These are phyloP conservation scores for Tolypocladium endophyticum DNA, from an alignment of 2,329 filamentous ascomycete species.

Conservation along the genomic window DNA sequence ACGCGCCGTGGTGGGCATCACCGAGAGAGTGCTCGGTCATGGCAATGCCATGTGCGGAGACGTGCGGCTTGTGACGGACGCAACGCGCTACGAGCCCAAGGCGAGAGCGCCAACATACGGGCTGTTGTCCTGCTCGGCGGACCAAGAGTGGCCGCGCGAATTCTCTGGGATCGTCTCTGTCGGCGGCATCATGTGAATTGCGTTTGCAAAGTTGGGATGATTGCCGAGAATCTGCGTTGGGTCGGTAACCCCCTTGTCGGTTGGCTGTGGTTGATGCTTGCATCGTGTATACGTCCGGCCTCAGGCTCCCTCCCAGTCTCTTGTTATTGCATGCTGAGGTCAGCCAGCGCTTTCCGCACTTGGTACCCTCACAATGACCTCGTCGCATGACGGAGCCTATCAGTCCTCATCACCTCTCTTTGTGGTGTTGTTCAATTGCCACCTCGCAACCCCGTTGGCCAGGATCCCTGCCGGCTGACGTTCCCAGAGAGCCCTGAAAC, in stretches of 20 bases:
- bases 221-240: background rate
- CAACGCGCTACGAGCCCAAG: background rate
- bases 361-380: background rate
- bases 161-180: background rate
- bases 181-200: background rate
- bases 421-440: background rate
- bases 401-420: background rate
- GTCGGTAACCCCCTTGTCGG: background rate
- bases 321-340: background rate
- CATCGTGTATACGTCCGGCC: background rate
- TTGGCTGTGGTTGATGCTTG: background rate
- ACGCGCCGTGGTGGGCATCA: background rate
- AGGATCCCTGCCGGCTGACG: background rate
- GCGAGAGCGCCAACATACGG: background rate
- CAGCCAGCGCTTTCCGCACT: background rate
- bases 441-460: background rate
- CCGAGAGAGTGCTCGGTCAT: background rate
- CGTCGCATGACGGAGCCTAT: background rate
- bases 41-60: background rate
- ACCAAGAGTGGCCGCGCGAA: background rate
- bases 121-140: background rate
- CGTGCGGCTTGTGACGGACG: background rate
- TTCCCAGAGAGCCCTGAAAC: background rate
- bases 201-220: background rate
- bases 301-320: background rate